A percentile compares a stretch with the other conserved stretches of the same genome.
Conservation (phyloP, 805 yeast genomes). For the Saccharomycopsis schoenii region DNA sequence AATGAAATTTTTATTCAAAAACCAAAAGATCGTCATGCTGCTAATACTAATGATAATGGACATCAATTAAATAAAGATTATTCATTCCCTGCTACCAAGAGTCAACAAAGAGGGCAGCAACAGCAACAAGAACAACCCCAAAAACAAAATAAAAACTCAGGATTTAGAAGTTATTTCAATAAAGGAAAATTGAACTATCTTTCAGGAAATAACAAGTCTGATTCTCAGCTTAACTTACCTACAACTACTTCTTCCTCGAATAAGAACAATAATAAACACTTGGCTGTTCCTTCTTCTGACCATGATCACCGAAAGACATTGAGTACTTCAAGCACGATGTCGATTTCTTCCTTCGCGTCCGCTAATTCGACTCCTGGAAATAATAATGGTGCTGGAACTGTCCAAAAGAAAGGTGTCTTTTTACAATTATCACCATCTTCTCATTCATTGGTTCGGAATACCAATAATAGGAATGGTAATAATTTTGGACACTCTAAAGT, state of each 20-base stretch:
- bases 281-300: neutral
- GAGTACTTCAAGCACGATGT: neutral
- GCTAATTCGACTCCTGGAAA: neutral
- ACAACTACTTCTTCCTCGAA: neutral
- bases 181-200: neutral
- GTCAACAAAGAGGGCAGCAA: neutral
- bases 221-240: neutral
- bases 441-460: neutral
- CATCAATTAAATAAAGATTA: conserved; percentile 2
- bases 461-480: neutral
- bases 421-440: neutral
- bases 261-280: neutral
- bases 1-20: conserved; percentile 2
- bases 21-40: neutral
- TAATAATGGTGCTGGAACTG: neutral
- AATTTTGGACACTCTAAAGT: conserved; percentile 26
- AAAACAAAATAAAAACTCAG: conserved; percentile 1
- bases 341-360: neutral
- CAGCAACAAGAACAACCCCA: conserved; percentile 5
- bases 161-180: neutral
- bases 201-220: neutral
- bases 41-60: neutral
- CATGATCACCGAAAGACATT: neutral
- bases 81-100: neutral
- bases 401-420: neutral